phyloP scores from a whole-genome alignment of 345 rosid species.

The Garcia nutans region DNA sequence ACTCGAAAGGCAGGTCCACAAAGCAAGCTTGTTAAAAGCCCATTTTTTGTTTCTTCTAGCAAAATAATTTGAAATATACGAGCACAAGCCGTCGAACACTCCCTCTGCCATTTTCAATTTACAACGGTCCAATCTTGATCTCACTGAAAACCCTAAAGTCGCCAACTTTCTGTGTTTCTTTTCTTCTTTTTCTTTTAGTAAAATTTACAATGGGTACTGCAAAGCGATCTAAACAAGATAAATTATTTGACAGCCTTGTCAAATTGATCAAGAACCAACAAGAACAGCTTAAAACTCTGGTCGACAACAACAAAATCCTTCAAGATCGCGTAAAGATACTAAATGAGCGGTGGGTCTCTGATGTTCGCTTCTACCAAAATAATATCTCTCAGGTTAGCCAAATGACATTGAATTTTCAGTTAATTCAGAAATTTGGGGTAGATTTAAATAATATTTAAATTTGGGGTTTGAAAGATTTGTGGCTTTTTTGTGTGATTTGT shows the following conservation, averaged over 20 bases:
- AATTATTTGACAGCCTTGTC: slow-evolving; percentile 47
- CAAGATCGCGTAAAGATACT: slow-evolving; percentile 51
- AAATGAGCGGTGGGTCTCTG: slow-evolving; percentile 47
- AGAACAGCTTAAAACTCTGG: slow-evolving; percentile 57
- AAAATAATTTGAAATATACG: slow-evolving; percentile 15
- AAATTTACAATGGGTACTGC: slow-evolving; percentile 25
- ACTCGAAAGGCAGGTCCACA: not conserved
- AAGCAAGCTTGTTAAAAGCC: not conserved
- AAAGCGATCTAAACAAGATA: slow-evolving; percentile 29
- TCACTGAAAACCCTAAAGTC: not conserved
- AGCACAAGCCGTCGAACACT: slow-evolving; percentile 19
- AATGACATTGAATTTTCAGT: slow-evolving; percentile 3
- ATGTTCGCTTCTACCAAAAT: slow-evolving; percentile 45
- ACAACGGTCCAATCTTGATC: slow-evolving; percentile 26
- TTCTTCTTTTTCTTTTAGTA: not conserved
- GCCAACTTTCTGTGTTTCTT: not conserved
- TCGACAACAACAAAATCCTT: slow-evolving; percentile 54
- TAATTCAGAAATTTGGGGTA: slow-evolving; percentile 25
- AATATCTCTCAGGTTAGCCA: slow-evolving; percentile 47
- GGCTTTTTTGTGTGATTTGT: not conserved
- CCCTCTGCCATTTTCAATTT: not conserved
- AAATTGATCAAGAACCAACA: slow-evolving; percentile 56
- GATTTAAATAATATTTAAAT: slow-evolving; percentile 22
- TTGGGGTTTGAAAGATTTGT: slow-evolving; percentile 6
- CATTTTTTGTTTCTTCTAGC: not conserved